These are phyloP conservation scores for Ceratobasidium sp. DNA, from an alignment of 1,284 basidiomycete genomes.

Conservation along the genomic window DNA sequence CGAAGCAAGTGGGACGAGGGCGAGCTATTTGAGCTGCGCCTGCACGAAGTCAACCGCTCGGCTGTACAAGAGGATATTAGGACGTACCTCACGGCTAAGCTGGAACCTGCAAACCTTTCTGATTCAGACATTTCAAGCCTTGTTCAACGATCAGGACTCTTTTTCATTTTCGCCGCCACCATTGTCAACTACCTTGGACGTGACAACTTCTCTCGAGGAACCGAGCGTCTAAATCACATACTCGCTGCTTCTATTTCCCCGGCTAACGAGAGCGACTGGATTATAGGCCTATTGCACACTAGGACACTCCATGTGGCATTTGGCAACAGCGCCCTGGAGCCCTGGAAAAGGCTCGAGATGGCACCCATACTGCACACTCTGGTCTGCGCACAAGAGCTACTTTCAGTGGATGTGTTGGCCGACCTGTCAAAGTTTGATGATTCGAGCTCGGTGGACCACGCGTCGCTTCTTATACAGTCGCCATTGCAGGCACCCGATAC, in stretches of 20 bases:
- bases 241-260: too few relatives aligned
- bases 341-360: background rate
- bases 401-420: background rate
- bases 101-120: background rate
- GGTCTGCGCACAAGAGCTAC: background rate
- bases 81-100: too few relatives aligned
- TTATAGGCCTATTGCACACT: background rate
- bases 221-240: too few relatives aligned
- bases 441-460: background rate
- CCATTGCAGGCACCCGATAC: background rate
- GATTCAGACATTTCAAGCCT: background rate
- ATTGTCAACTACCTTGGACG: too few relatives aligned
- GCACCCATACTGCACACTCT: background rate
- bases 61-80: too few relatives aligned
- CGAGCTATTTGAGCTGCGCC: too few relatives aligned
- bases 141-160: background rate
- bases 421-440: background rate
- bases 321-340: background rate
- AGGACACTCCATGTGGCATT: background rate
- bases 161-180: too few relatives aligned
- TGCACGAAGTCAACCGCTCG: too few relatives aligned
- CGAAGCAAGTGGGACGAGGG: too few relatives aligned
- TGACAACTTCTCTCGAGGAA: too few relatives aligned
- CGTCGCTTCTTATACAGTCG: background rate
- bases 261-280: background rate